Conservation (phyloP, 805 yeast species). For the Candida coquimbonensis region DNA sequence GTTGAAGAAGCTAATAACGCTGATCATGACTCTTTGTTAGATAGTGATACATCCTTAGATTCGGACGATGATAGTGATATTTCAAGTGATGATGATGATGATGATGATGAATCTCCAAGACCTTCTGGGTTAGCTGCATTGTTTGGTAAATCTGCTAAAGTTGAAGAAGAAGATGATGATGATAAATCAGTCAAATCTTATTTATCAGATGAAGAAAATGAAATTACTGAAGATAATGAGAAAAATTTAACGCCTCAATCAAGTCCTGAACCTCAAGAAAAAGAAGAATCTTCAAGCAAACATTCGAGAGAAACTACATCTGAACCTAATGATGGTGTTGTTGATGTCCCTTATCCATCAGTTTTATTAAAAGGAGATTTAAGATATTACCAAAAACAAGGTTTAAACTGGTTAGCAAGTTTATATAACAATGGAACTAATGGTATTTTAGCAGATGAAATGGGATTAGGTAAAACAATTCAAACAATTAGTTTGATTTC, state of each 20-base stretch:
- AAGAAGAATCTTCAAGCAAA: not conserved
- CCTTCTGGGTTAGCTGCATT: slow-evolving; percentile 30
- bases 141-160: slow-evolving; percentile 25
- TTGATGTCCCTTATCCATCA: slow-evolving; percentile 75
- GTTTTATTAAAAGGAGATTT: slow-evolving; percentile 67
- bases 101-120: slow-evolving; percentile 8
- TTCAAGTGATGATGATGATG: slow-evolving; percentile 18
- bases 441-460: slow-evolving; percentile 96
- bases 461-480: slow-evolving; percentile 97
- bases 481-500: slow-evolving; percentile 86
- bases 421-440: slow-evolving; percentile 87
- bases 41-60: slow-evolving; percentile 27
- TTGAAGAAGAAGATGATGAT: slow-evolving; percentile 23
- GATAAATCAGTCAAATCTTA: slow-evolving; percentile 29
- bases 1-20: slow-evolving; percentile 23
- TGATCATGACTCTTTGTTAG: slow-evolving; percentile 13
- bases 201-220: slow-evolving; percentile 17
- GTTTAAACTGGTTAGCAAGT: slow-evolving; percentile 95
- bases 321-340: slow-evolving; percentile 32
- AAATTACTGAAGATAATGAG: slow-evolving; percentile 17
- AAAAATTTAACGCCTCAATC: slow-evolving; percentile 19
- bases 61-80: slow-evolving; percentile 23
- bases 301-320: slow-evolving; percentile 13
- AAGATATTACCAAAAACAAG: slow-evolving; percentile 91
- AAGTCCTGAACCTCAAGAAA: slow-evolving; percentile 5